Percentiles rank a stretch among this genome's conserved stretches.
Conservation (phyloP, 2,329 filamentous ascomycete species). For the Microcyclospora pomicola region DNA sequence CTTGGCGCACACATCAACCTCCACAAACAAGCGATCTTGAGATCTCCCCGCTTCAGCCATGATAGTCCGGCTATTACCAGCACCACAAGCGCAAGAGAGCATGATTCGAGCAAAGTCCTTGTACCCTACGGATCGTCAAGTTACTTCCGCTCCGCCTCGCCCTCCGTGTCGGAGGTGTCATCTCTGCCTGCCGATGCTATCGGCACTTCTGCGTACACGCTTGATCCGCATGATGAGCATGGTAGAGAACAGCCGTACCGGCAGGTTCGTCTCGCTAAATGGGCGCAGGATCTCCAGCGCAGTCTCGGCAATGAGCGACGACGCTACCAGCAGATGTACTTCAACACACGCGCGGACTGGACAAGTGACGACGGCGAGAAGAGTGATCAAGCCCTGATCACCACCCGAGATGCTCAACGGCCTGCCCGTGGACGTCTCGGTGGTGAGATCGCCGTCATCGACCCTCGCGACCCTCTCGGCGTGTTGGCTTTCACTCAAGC, state of each 20-base stretch:
- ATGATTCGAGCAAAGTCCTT: constrained; percentile 16
- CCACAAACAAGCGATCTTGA: constrained; percentile 13
- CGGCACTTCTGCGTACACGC: constrained; percentile 31
- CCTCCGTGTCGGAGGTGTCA: constrained; percentile 12
- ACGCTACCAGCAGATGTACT: constrained; percentile 48
- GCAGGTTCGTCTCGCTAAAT: constrained; percentile 62
- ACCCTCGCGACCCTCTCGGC: constrained; percentile 64
- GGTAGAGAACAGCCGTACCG: constrained; percentile 44
- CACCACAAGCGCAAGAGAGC: constrained; percentile 15
- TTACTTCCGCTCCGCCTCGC: constrained; percentile 22
- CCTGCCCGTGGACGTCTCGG: constrained; percentile 17
- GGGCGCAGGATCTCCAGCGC: constrained; percentile 68
- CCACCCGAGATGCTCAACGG: constrained; percentile 17
- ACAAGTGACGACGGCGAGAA: constrained; percentile 37
- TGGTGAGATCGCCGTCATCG: constrained; percentile 26
- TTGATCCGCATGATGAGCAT: constrained; percentile 37
- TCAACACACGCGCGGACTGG: constrained; percentile 46
- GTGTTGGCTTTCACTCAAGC: constrained; percentile 49
- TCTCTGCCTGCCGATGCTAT: background rate
- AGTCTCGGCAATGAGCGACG: constrained; percentile 61
- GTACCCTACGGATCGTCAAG: constrained; percentile 17
- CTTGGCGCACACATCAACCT: constrained; percentile 13
- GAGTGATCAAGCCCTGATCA: constrained; percentile 10
- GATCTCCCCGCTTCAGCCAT: constrained; percentile 11
- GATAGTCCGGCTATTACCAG: constrained; percentile 13